Evolutionary conservation across 345 rosid species (phyloP), one percentile per base, ranked within the genome.

Genomic region (Rhizophora apiculata): DNA sequence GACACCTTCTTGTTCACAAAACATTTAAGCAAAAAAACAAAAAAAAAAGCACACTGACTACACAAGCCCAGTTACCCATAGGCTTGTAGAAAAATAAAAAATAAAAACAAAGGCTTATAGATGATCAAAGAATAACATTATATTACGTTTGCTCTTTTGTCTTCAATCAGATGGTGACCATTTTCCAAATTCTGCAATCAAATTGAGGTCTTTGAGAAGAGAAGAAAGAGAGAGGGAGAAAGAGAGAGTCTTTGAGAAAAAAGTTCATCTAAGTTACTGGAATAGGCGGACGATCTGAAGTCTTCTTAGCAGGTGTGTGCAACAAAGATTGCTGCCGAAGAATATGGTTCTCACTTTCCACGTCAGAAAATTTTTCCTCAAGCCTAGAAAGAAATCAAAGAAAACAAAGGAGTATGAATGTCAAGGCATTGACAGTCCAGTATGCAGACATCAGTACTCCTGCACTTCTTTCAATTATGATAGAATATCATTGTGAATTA

Each of bases 311-410:
- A 70, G 94, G 85, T 30, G 94, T 74, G 67, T 60, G 84, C 61
- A 81, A 65, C 71, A 86, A 76, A 6, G 88, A 66, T 75, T 88
- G 94, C 77, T 95, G 96, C 80, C 87, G 84, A 81, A 95, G 88
- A 74, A 92, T 71, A 72, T 87, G 88, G 72, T 89, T 90, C 80
- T 92, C 99, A 74, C 85, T 78, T 85, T 90, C 98, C 82, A 92
- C 82, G 72, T 85, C 94, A 60, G 84, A 82, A 71, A 87, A 83
- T 72, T 90, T 89, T 81, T 88, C 99, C 78, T 87, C 89, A 71
- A 95, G 99, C 74, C 99, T 95, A 84, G 78, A 79, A 73, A 80
- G 39, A 75, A 74, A 74, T 30, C 46, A 77, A 64, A 63, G 70
- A 31, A 52, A 65, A 65, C 49, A 31, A 46, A 21, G 3, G 31